Percentiles rank a stretch among this genome's conserved stretches.
Conservation (phyloP, 148 eudicot genomes). For the Dianthus caryophyllus region DNA sequence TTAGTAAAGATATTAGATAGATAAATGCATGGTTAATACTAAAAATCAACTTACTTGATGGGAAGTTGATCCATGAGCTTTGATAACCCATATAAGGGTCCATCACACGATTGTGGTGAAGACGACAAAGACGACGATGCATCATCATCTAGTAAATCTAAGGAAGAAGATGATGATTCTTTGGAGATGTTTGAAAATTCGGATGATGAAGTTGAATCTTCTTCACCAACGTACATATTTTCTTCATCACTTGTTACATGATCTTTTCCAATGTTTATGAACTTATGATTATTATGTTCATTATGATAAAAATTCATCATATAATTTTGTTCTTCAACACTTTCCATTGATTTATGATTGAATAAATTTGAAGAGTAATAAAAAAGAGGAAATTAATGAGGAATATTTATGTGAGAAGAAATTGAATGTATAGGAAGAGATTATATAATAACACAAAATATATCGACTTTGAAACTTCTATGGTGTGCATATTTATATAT, state of each 20-base stretch:
- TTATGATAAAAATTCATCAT: slow-evolving; percentile 22
- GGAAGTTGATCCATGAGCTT: slow-evolving; percentile 72
- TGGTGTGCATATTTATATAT: slow-evolving; percentile 22
- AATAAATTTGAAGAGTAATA: not conserved
- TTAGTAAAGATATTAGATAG: no score
- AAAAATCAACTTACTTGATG: slow-evolving; percentile 69
- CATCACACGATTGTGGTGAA: slow-evolving; percentile 26
- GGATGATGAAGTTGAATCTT: slow-evolving; percentile 27
- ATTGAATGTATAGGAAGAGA: not conserved
- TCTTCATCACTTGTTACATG: slow-evolving; percentile 22
- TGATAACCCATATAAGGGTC: slow-evolving; percentile 51
- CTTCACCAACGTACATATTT: slow-evolving; percentile 13
- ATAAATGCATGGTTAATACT: not conserved
- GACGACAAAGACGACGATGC: slow-evolving; percentile 45
- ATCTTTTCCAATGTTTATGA: slow-evolving; percentile 24
- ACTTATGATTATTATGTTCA: slow-evolving; percentile 13
- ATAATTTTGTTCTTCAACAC: slow-evolving; percentile 27
- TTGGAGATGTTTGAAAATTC: slow-evolving; percentile 35
- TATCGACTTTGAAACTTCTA: slow-evolving; percentile 12
- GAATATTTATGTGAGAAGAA: no score
- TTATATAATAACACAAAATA: slow-evolving; percentile 16
- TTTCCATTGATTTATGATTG: slow-evolving; percentile 32
- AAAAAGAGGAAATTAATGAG: not conserved
- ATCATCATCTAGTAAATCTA: slow-evolving; percentile 65
- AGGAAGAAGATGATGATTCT: slow-evolving; percentile 48